Evolutionary conservation across 2,329 filamentous ascomycete species (phyloP).

Genomic region (Endothia cerciana): DNA sequence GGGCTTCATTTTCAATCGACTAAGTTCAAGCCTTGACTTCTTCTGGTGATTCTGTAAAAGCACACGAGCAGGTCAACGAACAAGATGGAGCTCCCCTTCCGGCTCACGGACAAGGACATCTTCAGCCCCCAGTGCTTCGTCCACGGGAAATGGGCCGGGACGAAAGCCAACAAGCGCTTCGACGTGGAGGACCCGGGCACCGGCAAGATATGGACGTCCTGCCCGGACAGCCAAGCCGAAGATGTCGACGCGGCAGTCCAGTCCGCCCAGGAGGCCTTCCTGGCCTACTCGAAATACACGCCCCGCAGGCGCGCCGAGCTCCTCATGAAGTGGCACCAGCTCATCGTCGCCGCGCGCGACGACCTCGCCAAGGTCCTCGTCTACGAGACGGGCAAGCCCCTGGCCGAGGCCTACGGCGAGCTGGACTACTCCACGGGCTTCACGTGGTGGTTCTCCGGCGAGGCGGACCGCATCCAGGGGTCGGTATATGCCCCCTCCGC

Average conservation of each 20-base stretch:
- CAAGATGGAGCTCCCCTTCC: conserved; percentile 40
- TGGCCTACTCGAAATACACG: conserved; percentile 42
- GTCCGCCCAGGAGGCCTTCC: conserved; percentile 43
- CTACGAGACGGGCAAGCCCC: conserved; percentile 61
- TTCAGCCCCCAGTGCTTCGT: conserved; percentile 55
- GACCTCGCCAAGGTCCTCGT: conserved; percentile 46
- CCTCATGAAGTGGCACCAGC: conserved; percentile 42
- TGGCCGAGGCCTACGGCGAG: conserved; percentile 57
- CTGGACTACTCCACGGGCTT: conserved; percentile 59
- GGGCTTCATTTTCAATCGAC: neutral
- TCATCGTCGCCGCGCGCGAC: conserved; percentile 41
- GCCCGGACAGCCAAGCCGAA: conserved; percentile 49
- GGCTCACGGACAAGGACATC: conserved; percentile 52
- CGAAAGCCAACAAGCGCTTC: conserved; percentile 53
- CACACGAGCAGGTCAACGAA: too few species aligned
- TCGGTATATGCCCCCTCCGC: conserved; percentile 61
- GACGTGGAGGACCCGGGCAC: conserved; percentile 58
- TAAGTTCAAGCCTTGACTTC: too few species aligned
- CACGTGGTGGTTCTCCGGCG: conserved; percentile 60
- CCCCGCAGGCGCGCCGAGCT: conserved; percentile 42
- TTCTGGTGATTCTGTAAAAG: too few species aligned
- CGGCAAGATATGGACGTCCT: conserved; percentile 53
- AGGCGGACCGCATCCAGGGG: conserved; percentile 58
- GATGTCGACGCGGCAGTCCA: conserved; percentile 45
- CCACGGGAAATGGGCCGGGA: conserved; percentile 50